These are phyloP conservation scores for Xerocomus brunneocitrinus DNA, from an alignment of 768 basidiomycete species.

Conservation along the genomic window DNA sequence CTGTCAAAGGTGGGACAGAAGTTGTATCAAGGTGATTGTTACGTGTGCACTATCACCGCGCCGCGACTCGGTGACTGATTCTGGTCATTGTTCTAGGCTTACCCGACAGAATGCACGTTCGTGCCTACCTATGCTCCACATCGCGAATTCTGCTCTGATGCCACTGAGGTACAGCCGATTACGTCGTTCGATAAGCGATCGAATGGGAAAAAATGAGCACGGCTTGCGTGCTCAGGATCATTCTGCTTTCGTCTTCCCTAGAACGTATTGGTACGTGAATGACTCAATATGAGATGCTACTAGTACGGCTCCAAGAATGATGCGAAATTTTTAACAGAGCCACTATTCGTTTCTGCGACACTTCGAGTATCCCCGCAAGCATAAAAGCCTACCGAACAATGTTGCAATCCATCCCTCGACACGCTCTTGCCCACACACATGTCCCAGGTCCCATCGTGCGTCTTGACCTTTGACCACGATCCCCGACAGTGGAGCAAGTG, in stretches of 20 bases:
- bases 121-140: background rate
- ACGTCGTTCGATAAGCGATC: conserved; percentile 8
- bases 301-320: background rate
- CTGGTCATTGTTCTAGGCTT: background rate
- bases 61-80: no score
- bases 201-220: background rate
- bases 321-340: background rate
- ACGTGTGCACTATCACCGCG: no score
- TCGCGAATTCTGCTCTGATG: no score
- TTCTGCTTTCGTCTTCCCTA: background rate
- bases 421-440: conserved; percentile 10
- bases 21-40: no score
- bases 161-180: conserved; percentile 1
- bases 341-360: background rate
- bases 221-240: background rate
- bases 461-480: conserved; percentile 19
- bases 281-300: background rate
- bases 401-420: background rate
- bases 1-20: no score
- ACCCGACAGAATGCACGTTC: background rate
- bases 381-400: conserved; percentile 6
- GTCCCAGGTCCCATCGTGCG: conserved; percentile 16
- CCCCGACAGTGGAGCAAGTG: conserved; percentile 27
- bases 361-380: background rate
- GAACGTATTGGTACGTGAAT: conserved; percentile 1